Percentiles rank a stretch among this genome's conserved stretches.
Evolutionary conservation across 768 basidiomycete genomes (phyloP).

Genomic region (Mrakia hoshinonis): DNA sequence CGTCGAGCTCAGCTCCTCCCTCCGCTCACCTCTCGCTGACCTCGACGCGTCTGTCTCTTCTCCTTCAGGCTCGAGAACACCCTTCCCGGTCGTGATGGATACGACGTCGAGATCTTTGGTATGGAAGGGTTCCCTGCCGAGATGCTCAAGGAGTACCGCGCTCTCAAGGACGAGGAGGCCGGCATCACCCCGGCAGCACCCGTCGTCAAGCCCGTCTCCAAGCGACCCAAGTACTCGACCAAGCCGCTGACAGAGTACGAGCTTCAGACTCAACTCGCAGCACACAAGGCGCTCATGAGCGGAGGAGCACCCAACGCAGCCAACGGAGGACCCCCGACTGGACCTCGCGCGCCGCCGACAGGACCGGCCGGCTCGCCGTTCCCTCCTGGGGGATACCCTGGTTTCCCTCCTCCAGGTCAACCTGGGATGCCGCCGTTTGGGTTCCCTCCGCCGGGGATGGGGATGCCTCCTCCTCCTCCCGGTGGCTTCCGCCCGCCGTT

Average conservation of each 20-base stretch:
- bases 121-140: constrained; percentile 97
- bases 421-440: constrained; percentile 39
- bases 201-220: constrained; percentile 56
- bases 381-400: background rate
- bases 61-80: constrained; percentile 83
- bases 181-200: constrained; percentile 67
- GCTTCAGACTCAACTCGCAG: constrained; percentile 70
- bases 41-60: constrained; percentile 38
- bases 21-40: constrained; percentile 22
- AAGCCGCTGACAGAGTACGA: constrained; percentile 75
- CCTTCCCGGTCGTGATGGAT: constrained; percentile 88
- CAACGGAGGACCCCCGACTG: background rate
- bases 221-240: constrained; percentile 59
- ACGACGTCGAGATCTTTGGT: constrained; percentile 97
- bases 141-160: constrained; percentile 90
- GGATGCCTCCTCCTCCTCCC: constrained; percentile 31
- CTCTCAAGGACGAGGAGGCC: constrained; percentile 86
- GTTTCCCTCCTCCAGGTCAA: constrained; percentile 29
- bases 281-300: constrained; percentile 89
- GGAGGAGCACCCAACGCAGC: constrained; percentile 26
- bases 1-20: background rate
- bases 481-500: background rate
- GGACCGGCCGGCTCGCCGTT: background rate
- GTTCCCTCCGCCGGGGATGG: constrained; percentile 44
- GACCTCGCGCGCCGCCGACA: background rate